A percentile compares a stretch with the other conserved stretches of the same genome.
Evolutionary conservation across 306 rosid genomes (phyloP).

Genomic region (Sindora glabra): DNA sequence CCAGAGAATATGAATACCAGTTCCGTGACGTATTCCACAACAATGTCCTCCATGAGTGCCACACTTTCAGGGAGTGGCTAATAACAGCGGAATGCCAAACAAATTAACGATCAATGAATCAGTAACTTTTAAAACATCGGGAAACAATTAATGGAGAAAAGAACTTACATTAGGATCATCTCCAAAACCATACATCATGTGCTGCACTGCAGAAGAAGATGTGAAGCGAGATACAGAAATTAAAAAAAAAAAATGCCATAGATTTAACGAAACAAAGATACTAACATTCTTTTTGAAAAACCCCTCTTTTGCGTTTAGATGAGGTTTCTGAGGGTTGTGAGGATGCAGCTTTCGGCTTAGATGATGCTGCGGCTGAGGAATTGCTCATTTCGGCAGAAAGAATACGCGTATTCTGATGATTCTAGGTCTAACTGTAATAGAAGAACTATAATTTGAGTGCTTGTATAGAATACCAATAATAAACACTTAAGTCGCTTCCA

Average conservation of each 20-base stretch:
- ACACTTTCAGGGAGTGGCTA: conserved; percentile 90
- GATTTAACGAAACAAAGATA: neutral
- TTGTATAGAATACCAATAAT: too few species aligned
- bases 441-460: too few species aligned
- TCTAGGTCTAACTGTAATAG: too few species aligned
- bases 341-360: conserved; percentile 60
- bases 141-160: neutral
- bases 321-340: conserved; percentile 79
- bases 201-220: conserved; percentile 54
- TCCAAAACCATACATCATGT: conserved; percentile 97
- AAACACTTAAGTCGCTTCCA: too few species aligned
- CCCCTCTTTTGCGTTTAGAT: conserved; percentile 77
- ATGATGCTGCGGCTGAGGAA: conserved; percentile 45
- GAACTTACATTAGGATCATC: conserved; percentile 78
- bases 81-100: neutral
- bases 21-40: conserved; percentile 81
- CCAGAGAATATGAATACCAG: conserved; percentile 35
- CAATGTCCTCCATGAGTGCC: conserved; percentile 87
- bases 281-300: conserved; percentile 78
- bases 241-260: neutral
- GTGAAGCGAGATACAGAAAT: neutral
- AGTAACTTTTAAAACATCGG: neutral
- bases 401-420: too few species aligned
- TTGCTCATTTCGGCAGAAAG: conserved; percentile 35
- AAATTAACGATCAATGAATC: neutral